These are phyloP conservation scores for Setaria viridis DNA, from an alignment of 202 grass and related monocot genomes.

Conservation along the genomic window DNA sequence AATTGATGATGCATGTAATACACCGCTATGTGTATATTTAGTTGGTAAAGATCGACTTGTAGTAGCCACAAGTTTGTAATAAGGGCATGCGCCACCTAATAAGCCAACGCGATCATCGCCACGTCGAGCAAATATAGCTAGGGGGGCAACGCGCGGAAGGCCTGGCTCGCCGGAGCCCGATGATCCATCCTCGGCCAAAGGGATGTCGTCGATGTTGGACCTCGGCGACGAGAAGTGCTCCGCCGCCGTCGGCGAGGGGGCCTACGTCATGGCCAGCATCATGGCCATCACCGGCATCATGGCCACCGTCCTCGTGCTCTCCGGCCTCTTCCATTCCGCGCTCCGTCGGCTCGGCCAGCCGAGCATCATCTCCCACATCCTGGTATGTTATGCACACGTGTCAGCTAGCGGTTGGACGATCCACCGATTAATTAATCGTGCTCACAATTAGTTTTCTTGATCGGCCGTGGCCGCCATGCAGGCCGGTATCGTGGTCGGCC, in stretches of 20 bases:
- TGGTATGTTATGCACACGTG: neutral
- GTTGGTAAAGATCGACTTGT: neutral
- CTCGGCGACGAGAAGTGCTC: conserved; percentile 22
- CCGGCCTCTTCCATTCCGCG: conserved; percentile 54
- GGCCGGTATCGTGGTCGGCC: conserved; percentile 62
- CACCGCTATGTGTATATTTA: neutral
- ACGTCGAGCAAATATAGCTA: conserved; percentile 12
- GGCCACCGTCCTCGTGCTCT: conserved; percentile 55
- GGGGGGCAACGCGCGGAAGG: neutral
- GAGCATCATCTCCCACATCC: conserved; percentile 70
- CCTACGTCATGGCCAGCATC: conserved; percentile 44
- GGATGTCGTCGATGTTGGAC: neutral
- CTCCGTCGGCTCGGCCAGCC: conserved; percentile 67
- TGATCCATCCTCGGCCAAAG: conserved; percentile 10
- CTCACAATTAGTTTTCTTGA: no score
- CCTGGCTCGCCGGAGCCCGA: neutral
- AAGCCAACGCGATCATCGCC: neutral
- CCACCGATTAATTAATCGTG: no score
- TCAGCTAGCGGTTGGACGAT: neutral
- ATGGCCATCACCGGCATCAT: conserved; percentile 59
- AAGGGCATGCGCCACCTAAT: neutral
- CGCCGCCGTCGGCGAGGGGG: conserved; percentile 20
- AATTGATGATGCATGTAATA: no score
- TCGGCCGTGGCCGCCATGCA: neutral
- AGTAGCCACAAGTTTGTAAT: neutral